Conservation (phyloP, 306 rosid species). For the Fragaria iinumae region DNA sequence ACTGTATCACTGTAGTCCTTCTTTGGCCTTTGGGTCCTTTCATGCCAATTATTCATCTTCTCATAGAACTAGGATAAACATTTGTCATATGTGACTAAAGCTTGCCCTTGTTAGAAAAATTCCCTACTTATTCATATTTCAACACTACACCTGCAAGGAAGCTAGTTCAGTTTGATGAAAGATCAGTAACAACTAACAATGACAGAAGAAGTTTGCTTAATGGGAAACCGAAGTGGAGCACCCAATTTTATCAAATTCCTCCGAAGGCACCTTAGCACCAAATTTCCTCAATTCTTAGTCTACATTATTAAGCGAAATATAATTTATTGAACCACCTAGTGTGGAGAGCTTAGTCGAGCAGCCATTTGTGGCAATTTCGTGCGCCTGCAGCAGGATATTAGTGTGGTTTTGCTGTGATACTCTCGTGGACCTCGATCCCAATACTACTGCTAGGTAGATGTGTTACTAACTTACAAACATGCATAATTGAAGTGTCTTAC, state of each 20-base stretch:
- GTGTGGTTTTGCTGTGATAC: too few species aligned
- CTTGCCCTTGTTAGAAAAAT: neutral
- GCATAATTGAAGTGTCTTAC: too few species aligned
- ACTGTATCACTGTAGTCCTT: neutral
- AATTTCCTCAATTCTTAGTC: too few species aligned
- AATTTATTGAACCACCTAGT: too few species aligned
- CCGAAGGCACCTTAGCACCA: neutral
- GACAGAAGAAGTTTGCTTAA: neutral
- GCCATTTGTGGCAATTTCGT: too few species aligned
- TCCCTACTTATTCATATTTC: neutral
- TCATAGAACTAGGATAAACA: neutral
- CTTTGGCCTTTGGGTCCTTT: neutral
- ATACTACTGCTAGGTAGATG: too few species aligned
- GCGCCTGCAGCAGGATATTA: too few species aligned
- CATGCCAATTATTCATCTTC: neutral
- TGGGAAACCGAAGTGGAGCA: neutral
- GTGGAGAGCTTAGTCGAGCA: too few species aligned
- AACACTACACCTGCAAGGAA: neutral
- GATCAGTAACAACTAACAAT: neutral
- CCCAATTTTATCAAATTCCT: neutral
- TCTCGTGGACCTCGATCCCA: too few species aligned
- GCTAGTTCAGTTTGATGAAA: neutral
- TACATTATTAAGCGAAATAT: too few species aligned
- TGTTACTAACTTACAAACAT: too few species aligned
- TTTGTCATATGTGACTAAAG: neutral